phyloP scores from a whole-genome alignment of 2,329 filamentous ascomycete genomes.

The Chaetomium olivaceum region DNA sequence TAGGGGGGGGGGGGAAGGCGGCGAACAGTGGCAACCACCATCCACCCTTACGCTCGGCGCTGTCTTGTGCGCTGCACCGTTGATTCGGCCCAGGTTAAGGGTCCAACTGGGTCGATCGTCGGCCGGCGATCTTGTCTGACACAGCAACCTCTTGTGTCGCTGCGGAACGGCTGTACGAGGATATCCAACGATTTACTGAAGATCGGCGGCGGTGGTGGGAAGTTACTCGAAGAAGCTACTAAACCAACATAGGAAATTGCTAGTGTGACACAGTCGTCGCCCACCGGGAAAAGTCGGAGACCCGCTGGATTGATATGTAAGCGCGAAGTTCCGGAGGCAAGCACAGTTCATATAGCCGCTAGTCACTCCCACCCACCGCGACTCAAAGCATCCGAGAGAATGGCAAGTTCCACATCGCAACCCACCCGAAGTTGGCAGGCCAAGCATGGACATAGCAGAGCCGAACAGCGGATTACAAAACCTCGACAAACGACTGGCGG shows the following conservation, averaged over 20 bases:
- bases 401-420: neutral
- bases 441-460: neutral
- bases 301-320: neutral
- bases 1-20: no score
- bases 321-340: neutral
- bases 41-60: neutral
- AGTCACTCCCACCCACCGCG: neutral
- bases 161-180: neutral
- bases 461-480: neutral
- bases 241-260: neutral
- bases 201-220: no score
- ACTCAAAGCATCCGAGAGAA: neutral
- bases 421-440: neutral
- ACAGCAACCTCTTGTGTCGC: neutral
- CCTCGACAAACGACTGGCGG: neutral
- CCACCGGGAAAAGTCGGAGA: neutral
- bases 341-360: neutral
- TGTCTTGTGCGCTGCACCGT: slow-evolving; percentile 2
- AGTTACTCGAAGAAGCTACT: neutral
- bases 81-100: slow-evolving; percentile 1
- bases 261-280: neutral
- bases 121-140: neutral
- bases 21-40: slow-evolving; percentile 5
- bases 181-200: no score
- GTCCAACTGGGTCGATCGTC: neutral